These are phyloP conservation scores for Hypomontagnella monticulosa DNA, from an alignment of 495 filamentous ascomycete species.

Conservation along the genomic window DNA sequence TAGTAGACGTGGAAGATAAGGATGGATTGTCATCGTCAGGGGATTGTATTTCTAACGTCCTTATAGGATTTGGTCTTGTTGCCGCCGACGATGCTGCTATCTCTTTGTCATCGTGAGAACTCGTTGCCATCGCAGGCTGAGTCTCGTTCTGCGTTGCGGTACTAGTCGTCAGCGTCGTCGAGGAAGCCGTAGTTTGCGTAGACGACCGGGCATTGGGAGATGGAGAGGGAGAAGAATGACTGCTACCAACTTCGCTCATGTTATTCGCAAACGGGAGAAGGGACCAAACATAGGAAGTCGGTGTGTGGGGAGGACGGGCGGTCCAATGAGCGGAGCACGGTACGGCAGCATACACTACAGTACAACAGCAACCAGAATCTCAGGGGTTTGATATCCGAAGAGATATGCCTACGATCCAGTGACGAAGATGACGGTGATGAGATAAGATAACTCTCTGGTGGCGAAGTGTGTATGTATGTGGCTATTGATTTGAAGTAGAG, in stretches of 20 bases:
- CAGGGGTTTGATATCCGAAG: conserved; percentile 18
- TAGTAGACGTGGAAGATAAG: conserved; percentile 12
- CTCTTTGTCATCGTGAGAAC: conserved; percentile 17
- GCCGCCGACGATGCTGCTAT: conserved; percentile 14
- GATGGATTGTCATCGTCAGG: conserved; percentile 9
- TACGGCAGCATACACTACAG: conserved; percentile 35
- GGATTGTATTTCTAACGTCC: conserved; percentile 1
- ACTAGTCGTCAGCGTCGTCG: conserved; percentile 15
- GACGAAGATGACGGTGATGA: conserved; percentile 25
- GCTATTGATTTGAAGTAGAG: conserved; percentile 35
- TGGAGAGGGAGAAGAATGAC: conserved; percentile 26
- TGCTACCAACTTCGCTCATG: conserved; percentile 29
- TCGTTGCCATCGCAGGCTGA: conserved; percentile 29
- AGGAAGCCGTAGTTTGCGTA: conserved; percentile 24
- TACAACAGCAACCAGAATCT: conserved; percentile 24
- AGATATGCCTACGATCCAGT: not conserved
- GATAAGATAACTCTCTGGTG: conserved; percentile 23
- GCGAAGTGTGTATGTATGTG: conserved; percentile 31
- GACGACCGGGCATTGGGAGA: conserved; percentile 32
- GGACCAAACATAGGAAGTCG: conserved; percentile 21
- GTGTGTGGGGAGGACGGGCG: conserved; percentile 28
- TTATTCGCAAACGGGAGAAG: conserved; percentile 34
- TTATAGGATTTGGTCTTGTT: conserved; percentile 9
- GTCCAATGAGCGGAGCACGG: conserved; percentile 34
- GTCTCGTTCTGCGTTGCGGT: conserved; percentile 18